Evolutionary conservation across 108 stramenopile genomes (phyloP), one percentile per base, ranked within the genome.

Genomic region (Nitzschia inconspicua): DNA sequence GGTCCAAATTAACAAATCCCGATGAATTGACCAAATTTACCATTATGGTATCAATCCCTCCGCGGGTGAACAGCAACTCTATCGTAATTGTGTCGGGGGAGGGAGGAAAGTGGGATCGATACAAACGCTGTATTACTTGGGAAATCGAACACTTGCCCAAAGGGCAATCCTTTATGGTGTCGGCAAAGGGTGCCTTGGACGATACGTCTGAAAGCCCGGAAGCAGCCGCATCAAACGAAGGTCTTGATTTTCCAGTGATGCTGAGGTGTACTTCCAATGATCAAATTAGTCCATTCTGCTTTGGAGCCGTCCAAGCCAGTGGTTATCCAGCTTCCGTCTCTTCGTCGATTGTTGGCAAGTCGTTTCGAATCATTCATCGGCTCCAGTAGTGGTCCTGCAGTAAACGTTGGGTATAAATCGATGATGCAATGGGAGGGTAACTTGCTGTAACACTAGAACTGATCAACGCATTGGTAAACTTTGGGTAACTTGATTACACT

Each of bases 111-210:
- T 86, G 48, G 47, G 84, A 91, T 57, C 65, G 59, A 14, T 47
- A 72, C 34, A 85, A 78, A 51, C 69, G 84, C 2, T 68, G 74
- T 6, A 65, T 91, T 10, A 72, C 74, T 28, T 91, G 83, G 83
- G 82, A 75, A 50, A 35, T 83, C 10, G 59, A 63, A 0, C 27
- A 54, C n/a, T 67, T 91, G 30, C 59, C 68, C 14, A 84, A 85
- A 52, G 89, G 85, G 8, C 65, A 85, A 32, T 79, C 77, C 44
- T 70, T 78, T 29, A 70, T 91, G 65, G 81, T 91, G 23, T 69
- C 78, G 31, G 76, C 79, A 8, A 66, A 83, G 25, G 69, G 69
- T 1, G 60, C 71, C 28, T 32, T 88, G 39, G 1, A 67, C 36
- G 66, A 62, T 13, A 42, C 41, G 14, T 6, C 66, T 4, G 41